These are phyloP conservation scores for Neurospora terricola DNA, from an alignment of 495 filamentous ascomycete genomes.

Conservation along the genomic window DNA sequence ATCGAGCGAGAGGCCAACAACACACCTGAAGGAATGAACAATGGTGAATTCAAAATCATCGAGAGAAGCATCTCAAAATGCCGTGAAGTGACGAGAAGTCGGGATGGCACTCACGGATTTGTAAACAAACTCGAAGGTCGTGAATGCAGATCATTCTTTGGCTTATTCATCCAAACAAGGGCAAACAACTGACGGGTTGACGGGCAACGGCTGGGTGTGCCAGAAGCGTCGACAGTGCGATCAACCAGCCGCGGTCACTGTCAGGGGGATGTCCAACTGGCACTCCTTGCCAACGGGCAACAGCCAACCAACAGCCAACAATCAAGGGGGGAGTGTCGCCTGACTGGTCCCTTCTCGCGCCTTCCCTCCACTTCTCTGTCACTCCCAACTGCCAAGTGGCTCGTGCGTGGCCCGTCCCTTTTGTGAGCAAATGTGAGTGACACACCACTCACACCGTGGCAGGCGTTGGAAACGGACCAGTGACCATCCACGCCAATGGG, in stretches of 20 bases:
- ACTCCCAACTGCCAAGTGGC: constrained; percentile 4
- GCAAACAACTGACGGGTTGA: neutral
- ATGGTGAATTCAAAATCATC: neutral
- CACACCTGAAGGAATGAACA: neutral
- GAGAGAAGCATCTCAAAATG: neutral
- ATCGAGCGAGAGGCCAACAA: neutral
- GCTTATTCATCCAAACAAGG: neutral
- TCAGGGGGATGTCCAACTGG: neutral
- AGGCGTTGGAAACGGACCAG: neutral
- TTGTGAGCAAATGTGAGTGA: neutral
- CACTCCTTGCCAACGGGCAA: neutral
- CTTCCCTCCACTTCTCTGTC: constrained; percentile 22
- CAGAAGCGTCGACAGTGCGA: neutral
- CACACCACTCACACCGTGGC: neutral
- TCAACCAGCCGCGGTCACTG: neutral
- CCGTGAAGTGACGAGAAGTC: neutral
- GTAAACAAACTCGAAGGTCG: neutral
- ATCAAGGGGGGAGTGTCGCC: neutral
- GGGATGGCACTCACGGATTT: neutral
- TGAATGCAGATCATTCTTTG: neutral
- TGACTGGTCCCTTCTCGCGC: constrained; percentile 20
- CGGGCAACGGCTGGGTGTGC: neutral
- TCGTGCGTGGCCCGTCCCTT: neutral
- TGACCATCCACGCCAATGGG: neutral
- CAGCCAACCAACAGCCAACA: neutral